Base-by-base conservation (phyloP, 345 rosid species). In the Zanthoxylum bungeanum region DNA sequence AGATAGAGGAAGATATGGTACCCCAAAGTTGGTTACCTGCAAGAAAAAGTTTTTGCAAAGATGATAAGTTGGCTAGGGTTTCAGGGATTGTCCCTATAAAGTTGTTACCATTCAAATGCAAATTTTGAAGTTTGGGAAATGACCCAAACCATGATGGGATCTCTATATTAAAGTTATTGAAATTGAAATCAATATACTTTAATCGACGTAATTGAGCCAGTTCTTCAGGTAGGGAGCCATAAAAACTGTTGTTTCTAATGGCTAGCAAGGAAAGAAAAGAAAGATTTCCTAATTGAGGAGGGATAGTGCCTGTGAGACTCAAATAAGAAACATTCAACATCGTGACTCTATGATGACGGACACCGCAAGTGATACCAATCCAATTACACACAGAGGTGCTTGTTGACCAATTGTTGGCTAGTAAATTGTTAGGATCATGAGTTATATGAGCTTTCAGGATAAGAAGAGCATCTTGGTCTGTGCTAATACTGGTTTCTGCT, bases 201-300 rank as follows among this genome's bases (percentile, higher is more conserved):
- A 78, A 30, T 16, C 75, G 66, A 12, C n/a, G 71, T 19, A 78
- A 14, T 9, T 65, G 60, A 12, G 58, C 16, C 39, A 78, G 9
- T 21, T 78, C 81, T 5, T 9, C 12, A 1, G 75, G 81, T 0
- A 78, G 34, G 2, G 36, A 4, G 16, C 80, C 76, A 9, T 53
- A 46, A 36, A 77, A 61, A 47, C 42, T 67, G 64, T 72, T 77
- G 53, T 34, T 11, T 1, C 60, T 59, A 24, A 72, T 47, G 72
- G 55, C 19, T 16, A 76, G 55, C 31, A 1, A 12, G 1, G 30
- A n/a, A 0, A 72, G 59, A 33, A 72, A 68, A 1, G 73, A 77
- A 4, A 77, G 73, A 34, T 77, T 77, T 60, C 80, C 76, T 9
- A 77, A 31, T 5, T 77, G 73, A 22, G 73, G 70, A 30, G 80